Percentiles rank a stretch among this genome's conserved stretches.
These are phyloP conservation scores for Botryococcus braunii DNA, from an alignment of 163 green algal genomes.

Conservation along the genomic window DNA sequence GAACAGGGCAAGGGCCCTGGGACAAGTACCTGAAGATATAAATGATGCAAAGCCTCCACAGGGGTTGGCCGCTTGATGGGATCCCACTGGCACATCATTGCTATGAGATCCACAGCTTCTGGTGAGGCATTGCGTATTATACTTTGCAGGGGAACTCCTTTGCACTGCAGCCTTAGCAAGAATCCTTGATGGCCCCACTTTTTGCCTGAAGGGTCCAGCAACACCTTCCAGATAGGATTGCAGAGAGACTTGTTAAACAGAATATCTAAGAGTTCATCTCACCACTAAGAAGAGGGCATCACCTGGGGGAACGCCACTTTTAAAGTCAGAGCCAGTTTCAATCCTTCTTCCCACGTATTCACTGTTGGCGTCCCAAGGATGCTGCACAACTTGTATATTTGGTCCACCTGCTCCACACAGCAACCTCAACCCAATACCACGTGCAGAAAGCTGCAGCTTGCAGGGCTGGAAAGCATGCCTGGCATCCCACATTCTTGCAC, in stretches of 20 bases:
- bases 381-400: conserved; percentile 88
- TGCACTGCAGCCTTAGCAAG: not conserved
- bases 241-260: too few species aligned
- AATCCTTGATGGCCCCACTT: conserved; percentile 34
- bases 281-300: too few species aligned
- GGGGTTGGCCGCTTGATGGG: conserved; percentile 70
- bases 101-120: conserved; percentile 81
- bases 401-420: conserved; percentile 57
- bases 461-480: too few species aligned
- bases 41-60: conserved; percentile 62
- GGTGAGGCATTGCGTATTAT: conserved; percentile 65
- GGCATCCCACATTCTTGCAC: too few species aligned
- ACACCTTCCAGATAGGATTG: too few species aligned
- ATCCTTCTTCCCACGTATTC: conserved; percentile 73
- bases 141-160: conserved; percentile 15
- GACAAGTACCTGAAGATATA: conserved; percentile 53
- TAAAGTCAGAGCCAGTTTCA: conserved; percentile 60
- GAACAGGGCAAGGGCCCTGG: not conserved
- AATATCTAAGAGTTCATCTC: too few species aligned
- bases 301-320: conserved; percentile 74
- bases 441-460: not conserved
- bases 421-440: not conserved
- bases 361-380: conserved; percentile 78
- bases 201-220: conserved; percentile 53
- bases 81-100: conserved; percentile 71